These are phyloP conservation scores for Paracamarosporium sp. DNA, from an alignment of 2,329 filamentous ascomycete genomes.

Conservation along the genomic window DNA sequence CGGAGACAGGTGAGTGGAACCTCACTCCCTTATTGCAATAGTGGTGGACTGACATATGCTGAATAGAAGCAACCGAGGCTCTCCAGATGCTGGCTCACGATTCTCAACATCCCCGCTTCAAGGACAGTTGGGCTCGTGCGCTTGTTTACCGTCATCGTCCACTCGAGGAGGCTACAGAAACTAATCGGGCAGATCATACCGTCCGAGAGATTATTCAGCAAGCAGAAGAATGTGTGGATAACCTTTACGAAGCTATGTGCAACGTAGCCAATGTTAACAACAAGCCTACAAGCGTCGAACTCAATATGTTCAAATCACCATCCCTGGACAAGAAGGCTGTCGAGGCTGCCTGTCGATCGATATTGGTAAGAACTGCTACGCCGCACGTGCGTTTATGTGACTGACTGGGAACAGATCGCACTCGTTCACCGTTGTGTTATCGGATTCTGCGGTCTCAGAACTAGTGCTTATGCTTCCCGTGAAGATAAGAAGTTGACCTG, in stretches of 20 bases:
- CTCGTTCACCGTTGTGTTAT: slow-evolving; percentile 10
- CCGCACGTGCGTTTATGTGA: no score
- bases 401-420: background rate
- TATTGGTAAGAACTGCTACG: background rate
- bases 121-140: slow-evolving; percentile 4
- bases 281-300: slow-evolving; percentile 4
- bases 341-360: slow-evolving; percentile 10
- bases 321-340: slow-evolving; percentile 5
- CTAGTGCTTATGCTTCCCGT: background rate
- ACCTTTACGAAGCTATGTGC: slow-evolving; percentile 1
- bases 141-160: slow-evolving; percentile 7
- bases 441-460: slow-evolving; percentile 5
- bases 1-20: background rate
- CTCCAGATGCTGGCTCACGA: background rate
- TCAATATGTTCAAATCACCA: slow-evolving; percentile 7
- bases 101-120: background rate
- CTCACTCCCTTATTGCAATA: background rate
- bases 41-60: background rate
- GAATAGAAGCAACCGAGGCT: background rate
- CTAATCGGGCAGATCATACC: background rate
- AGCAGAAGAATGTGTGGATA: background rate
- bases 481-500: slow-evolving; percentile 8
- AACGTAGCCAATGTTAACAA: slow-evolving; percentile 1
- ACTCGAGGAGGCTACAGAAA: background rate
- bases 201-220: slow-evolving; percentile 2